A percentile compares a stretch with the other conserved stretches of the same genome.
These are phyloP conservation scores for Mucor piriformis DNA, from an alignment of 371 early-diverging fungal species.

Conservation along the genomic window DNA sequence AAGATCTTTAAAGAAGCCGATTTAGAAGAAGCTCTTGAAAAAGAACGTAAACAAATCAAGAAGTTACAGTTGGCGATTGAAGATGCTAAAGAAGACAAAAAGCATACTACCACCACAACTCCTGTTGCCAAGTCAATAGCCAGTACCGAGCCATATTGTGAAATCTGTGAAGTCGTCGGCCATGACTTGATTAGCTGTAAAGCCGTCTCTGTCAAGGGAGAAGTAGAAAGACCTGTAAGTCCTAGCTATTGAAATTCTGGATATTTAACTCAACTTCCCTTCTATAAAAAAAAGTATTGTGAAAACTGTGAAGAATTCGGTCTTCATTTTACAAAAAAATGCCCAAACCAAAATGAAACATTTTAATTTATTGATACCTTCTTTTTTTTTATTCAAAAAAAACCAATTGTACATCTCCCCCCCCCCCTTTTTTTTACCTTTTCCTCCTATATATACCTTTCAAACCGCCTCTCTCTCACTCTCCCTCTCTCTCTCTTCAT, in stretches of 20 bases:
- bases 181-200: slow-evolving; percentile 72
- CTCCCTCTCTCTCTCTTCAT: background rate
- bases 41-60: slow-evolving; percentile 53
- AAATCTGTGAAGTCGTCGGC: slow-evolving; percentile 69
- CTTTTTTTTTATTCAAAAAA: background rate
- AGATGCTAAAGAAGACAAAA: slow-evolving; percentile 45
- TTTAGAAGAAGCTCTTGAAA: slow-evolving; percentile 66
- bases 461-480: background rate
- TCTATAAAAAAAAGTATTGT: slow-evolving; percentile 53
- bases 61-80: slow-evolving; percentile 56
- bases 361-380: slow-evolving; percentile 36
- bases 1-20: slow-evolving; percentile 79
- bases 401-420: background rate
- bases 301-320: slow-evolving; percentile 73
- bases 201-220: slow-evolving; percentile 11
- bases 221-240: slow-evolving; percentile 16
- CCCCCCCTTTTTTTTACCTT: background rate
- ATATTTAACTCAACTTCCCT: background rate
- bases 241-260: background rate
- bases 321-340: slow-evolving; percentile 65
- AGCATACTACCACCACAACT: slow-evolving; percentile 11
- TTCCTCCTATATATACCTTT: background rate
- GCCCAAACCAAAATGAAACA: slow-evolving; percentile 67
- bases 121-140: slow-evolving; percentile 1
- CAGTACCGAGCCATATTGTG: slow-evolving; percentile 51